These are phyloP conservation scores for Stylosanthes scabra DNA, from an alignment of 331 rosid genomes.

Conservation along the genomic window DNA sequence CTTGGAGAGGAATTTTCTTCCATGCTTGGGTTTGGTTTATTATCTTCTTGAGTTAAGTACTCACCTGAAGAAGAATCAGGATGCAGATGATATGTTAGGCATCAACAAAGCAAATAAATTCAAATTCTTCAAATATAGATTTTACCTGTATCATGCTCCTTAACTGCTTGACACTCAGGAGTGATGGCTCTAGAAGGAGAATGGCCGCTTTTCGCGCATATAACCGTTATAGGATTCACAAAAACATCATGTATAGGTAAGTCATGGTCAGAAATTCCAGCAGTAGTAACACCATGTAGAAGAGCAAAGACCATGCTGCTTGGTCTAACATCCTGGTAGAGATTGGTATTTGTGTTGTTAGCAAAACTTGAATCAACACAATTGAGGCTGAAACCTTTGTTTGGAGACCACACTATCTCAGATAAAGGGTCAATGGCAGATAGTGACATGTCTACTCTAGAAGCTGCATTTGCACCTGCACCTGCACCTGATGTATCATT, in stretches of 20 bases:
- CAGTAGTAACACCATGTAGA: conserved; percentile 39
- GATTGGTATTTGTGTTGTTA: conserved; percentile 42
- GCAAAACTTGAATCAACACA: conserved; percentile 62
- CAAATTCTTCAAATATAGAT: background rate
- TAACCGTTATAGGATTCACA: conserved; percentile 40
- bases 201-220: conserved; percentile 39
- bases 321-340: conserved; percentile 55
- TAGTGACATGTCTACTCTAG: conserved; percentile 53
- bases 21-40: conserved; percentile 44
- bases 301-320: conserved; percentile 61
- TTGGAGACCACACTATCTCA: conserved; percentile 94
- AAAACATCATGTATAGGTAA: conserved; percentile 48
- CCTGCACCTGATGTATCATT: conserved; percentile 79
- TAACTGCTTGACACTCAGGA: conserved; percentile 36
- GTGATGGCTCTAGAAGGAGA: conserved; percentile 20
- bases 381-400: conserved; percentile 68
- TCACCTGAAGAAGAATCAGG: conserved; percentile 49
- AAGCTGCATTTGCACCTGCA: conserved; percentile 99
- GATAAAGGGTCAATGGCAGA: conserved; percentile 67
- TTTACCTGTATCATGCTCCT: conserved; percentile 51
- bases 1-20: conserved; percentile 39
- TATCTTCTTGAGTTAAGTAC: conserved; percentile 40
- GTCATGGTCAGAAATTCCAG: conserved; percentile 41
- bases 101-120: conserved; percentile 28
- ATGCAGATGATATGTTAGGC: conserved; percentile 29